These are phyloP conservation scores for Phytophthora crassamura DNA, from an alignment of 352 stramenopile genomes.

Conservation along the genomic window DNA sequence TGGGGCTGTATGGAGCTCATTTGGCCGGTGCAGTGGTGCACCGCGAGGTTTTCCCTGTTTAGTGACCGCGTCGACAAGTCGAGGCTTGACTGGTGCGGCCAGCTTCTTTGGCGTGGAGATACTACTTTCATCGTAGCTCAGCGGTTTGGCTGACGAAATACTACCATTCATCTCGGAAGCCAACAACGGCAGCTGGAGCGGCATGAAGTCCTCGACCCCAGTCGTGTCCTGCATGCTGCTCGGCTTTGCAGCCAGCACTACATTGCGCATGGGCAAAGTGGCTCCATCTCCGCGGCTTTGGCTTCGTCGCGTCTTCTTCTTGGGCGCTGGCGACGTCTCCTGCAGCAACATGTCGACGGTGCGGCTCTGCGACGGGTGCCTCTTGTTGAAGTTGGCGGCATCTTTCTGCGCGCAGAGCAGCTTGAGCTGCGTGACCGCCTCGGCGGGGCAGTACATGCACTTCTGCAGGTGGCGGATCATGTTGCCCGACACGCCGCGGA, in stretches of 20 bases:
- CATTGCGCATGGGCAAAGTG: background rate
- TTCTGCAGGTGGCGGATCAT: conserved; percentile 89
- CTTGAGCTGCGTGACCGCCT: conserved; percentile 73
- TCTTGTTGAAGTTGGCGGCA: conserved; percentile 75
- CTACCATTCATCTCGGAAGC: conserved; percentile 33
- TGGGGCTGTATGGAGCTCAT: conserved; percentile 11
- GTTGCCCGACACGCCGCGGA: conserved; percentile 80
- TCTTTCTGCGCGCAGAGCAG: conserved; percentile 75
- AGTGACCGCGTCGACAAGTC: background rate
- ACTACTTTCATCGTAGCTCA: conserved; percentile 12
- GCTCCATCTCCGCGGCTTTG: conserved; percentile 13
- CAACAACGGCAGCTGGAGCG: conserved; percentile 50
- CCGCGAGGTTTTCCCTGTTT: conserved; percentile 6
- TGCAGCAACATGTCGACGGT: conserved; percentile 50
- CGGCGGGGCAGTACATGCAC: conserved; percentile 73
- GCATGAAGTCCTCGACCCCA: conserved; percentile 53
- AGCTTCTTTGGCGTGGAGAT: conserved; percentile 14
- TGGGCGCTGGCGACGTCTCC: conserved; percentile 28
- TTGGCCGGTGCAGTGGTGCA: background rate
- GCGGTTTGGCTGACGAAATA: conserved; percentile 22
- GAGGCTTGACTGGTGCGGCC: conserved; percentile 1
- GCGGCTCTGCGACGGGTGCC: conserved; percentile 50
- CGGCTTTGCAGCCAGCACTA: conserved; percentile 5
- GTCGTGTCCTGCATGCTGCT: conserved; percentile 15
- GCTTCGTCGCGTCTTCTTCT: conserved; percentile 37